phyloP scores from a whole-genome alignment of 2,329 filamentous ascomycete genomes.

The Alternaria sp. region DNA sequence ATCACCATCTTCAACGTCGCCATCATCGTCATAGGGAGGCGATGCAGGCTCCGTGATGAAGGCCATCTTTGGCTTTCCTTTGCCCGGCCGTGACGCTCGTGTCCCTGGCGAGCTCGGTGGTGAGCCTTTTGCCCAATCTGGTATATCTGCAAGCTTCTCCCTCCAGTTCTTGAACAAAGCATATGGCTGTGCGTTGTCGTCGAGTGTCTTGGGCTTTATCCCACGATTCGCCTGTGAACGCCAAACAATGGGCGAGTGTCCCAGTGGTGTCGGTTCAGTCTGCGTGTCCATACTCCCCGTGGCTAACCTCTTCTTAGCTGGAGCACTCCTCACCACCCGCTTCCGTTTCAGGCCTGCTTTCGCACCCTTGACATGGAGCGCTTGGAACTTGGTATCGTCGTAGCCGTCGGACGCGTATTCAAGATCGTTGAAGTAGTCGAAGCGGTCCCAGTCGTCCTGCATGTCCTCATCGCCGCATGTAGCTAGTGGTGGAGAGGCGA shows the following conservation, averaged over 20 bases:
- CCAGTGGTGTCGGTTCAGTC: constrained; percentile 22
- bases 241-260: constrained; percentile 48
- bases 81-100: constrained; percentile 19
- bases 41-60: constrained; percentile 25
- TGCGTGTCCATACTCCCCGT: constrained; percentile 7
- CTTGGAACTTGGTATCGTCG: constrained; percentile 52
- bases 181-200: constrained; percentile 46
- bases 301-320: constrained; percentile 40
- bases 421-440: constrained; percentile 59
- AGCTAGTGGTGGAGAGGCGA: constrained; percentile 54
- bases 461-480: constrained; percentile 44
- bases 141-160: constrained; percentile 47
- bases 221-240: constrained; percentile 39
- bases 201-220: constrained; percentile 34
- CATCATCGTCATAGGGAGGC: constrained; percentile 27
- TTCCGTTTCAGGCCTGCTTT: constrained; percentile 46
- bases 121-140: constrained; percentile 36
- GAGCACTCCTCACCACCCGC: constrained; percentile 25
- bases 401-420: constrained; percentile 60
- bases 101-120: constrained; percentile 25
- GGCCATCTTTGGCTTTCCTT: constrained; percentile 21
- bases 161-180: constrained; percentile 58
- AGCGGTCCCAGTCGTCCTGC: constrained; percentile 57
- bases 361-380: constrained; percentile 29
- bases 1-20: constrained; percentile 27